Evolutionary conservation across 352 stramenopile genomes (phyloP).

Genomic region (Albugo candida): DNA sequence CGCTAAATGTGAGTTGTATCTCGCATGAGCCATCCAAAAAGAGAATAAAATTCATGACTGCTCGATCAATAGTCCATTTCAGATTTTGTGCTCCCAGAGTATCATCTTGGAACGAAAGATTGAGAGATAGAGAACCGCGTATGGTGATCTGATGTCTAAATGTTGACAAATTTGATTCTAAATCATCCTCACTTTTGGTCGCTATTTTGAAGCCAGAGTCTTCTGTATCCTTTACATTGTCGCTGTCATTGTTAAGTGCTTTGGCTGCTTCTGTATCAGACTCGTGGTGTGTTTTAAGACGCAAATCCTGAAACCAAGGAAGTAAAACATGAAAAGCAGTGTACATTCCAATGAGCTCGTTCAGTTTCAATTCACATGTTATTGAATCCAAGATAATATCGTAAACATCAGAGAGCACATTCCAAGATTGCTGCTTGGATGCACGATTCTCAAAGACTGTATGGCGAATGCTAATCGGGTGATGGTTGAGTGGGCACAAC

Average conservation of each 20-base stretch:
- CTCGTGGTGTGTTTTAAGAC: too few species aligned
- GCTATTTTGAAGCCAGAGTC: too few species aligned
- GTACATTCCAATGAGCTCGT: slow-evolving; percentile 7
- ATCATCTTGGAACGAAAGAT: too few species aligned
- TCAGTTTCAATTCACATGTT: slow-evolving; percentile 20
- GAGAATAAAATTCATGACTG: slow-evolving; percentile 27
- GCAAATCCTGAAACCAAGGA: too few species aligned
- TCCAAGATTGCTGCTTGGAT: slow-evolving; percentile 20
- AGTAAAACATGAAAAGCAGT: too few species aligned
- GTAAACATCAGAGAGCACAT: slow-evolving; percentile 28
- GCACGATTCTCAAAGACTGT: slow-evolving; percentile 32
- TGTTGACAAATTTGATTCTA: too few species aligned
- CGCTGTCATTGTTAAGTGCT: too few species aligned
- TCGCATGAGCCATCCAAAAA: slow-evolving; percentile 18
- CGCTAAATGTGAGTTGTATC: slow-evolving; percentile 30
- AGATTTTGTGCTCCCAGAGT: slow-evolving; percentile 16
- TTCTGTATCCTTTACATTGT: too few species aligned
- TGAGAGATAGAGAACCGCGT: too few species aligned
- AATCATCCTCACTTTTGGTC: too few species aligned
- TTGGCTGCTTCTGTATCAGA: too few species aligned
- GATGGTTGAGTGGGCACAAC: slow-evolving; percentile 19
- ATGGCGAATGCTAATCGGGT: slow-evolving; percentile 24
- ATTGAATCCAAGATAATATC: slow-evolving; percentile 31
- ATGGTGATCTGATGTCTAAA: too few species aligned
- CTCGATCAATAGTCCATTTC: slow-evolving; percentile 17